Evolutionary conservation across 345 rosid genomes (phyloP), one percentile per base, ranked within the genome.

Genomic region (Acer campestre): DNA sequence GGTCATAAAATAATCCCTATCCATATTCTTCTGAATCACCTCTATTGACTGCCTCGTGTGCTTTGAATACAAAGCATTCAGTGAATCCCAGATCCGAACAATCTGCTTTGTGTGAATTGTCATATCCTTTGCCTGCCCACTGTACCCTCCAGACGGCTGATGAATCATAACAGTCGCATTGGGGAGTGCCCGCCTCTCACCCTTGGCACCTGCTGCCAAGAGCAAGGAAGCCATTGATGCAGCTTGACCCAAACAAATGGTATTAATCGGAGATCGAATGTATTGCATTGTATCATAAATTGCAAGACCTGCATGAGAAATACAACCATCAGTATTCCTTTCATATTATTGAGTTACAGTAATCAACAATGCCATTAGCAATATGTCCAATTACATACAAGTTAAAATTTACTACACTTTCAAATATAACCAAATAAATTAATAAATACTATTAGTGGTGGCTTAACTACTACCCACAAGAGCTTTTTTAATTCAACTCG

Each of bases 171-270:
- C 69, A 0, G 98, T 97, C 1, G 98, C 93, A 80, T 94, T 93
- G 17, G 99, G 99, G 16, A 94, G 94, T 2, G 98, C 67, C 87
- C 91, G 85, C 80, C 99, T 91, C 86, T 97, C 96, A 13, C 98
- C 98, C 83, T 89, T 91, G 49, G 96, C 77, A 22, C 98, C 99
- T 0, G 99, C 93, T 65, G 99, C 90, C 82, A 97, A 83, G 29
- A 97, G 97, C n/a, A 97, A 95, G 76, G 99, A 97, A 76, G 84
- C 98, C 99, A 97, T 94, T 8, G 99, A 97, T 18, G 99, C 99
- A 80, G 99, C 99, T 80, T 94, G 99, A 16, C 99, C 99, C 83
- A 97, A 77, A 81, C 99, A 97, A 61, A 90, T 91, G 40, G 99
- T 97, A 79, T 85, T 90, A 49, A 97, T 82, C 4, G 99, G 98